A percentile compares a stretch with the other conserved stretches of the same genome.
These are phyloP conservation scores for Xanthoceras sorbifolium DNA, from an alignment of 345 rosid species.

Conservation along the genomic window DNA sequence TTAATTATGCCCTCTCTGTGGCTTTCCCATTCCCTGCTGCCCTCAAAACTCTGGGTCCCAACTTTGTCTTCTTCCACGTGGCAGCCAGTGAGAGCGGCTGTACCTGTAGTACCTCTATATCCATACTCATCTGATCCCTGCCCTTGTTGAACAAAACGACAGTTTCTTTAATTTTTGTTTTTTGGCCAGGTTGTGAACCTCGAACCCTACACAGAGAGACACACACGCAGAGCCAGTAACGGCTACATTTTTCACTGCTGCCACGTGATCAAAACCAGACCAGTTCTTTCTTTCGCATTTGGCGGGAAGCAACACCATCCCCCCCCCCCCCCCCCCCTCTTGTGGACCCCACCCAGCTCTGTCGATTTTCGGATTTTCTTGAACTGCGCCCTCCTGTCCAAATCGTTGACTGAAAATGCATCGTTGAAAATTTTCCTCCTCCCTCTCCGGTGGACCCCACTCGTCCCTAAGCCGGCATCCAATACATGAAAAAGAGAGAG, in stretches of 20 bases:
- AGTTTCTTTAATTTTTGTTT: constrained; percentile 5
- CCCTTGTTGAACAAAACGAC: constrained; percentile 13
- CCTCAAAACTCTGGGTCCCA: constrained; percentile 14
- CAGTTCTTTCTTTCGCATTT: constrained; percentile 8
- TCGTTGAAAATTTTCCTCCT: neutral
- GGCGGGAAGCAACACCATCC: constrained; percentile 37
- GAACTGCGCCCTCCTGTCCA: constrained; percentile 17
- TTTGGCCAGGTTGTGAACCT: constrained; percentile 30
- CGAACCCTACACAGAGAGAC: constrained; percentile 26
- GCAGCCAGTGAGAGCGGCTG: constrained; percentile 15
- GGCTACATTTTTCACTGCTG: constrained; percentile 39
- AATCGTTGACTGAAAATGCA: constrained; percentile 32
- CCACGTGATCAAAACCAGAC: constrained; percentile 45
- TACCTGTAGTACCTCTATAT: neutral
- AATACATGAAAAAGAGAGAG: neutral
- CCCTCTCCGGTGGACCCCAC: constrained; percentile 8
- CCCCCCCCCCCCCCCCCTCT: too few relatives aligned
- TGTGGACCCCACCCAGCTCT: constrained; percentile 26
- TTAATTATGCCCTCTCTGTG: neutral
- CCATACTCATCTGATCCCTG: neutral
- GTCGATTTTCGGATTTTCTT: constrained; percentile 15
- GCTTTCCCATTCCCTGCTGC: neutral
- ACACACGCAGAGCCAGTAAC: constrained; percentile 25
- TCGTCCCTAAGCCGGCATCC: constrained; percentile 25
- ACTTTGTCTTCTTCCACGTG: constrained; percentile 21